phyloP scores from a whole-genome alignment of 2,329 filamentous ascomycete species.

The Cucurbitaria berberidis region DNA sequence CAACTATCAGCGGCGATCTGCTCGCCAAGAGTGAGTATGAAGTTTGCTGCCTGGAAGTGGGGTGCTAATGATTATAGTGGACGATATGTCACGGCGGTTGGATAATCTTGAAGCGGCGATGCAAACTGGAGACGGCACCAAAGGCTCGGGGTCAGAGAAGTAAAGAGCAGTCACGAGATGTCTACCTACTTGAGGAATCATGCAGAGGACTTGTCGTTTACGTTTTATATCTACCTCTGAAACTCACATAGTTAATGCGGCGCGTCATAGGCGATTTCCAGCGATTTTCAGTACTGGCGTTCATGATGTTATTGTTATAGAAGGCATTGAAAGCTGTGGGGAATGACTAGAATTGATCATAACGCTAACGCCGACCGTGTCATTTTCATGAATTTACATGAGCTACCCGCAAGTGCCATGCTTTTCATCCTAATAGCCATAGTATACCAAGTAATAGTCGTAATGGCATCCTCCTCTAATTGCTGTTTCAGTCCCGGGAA shows the following conservation, averaged over 20 bases:
- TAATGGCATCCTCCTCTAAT: conserved; percentile 1
- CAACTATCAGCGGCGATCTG: conserved; percentile 82
- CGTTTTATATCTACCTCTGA: background rate
- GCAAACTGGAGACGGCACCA: conserved; percentile 58
- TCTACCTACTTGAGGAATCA: background rate
- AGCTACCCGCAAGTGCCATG: conserved; percentile 4
- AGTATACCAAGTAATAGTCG: background rate
- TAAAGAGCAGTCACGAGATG: conserved; percentile 4
- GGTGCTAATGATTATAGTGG: conserved; percentile 65
- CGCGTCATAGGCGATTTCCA: background rate
- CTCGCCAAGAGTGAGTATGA: conserved; percentile 78
- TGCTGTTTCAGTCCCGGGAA: background rate
- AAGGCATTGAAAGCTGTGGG: conserved; percentile 4
- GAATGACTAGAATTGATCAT: conserved; percentile 5
- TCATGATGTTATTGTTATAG: background rate
- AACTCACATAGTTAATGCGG: background rate
- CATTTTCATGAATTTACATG: conserved; percentile 24
- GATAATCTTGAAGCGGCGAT: conserved; percentile 82
- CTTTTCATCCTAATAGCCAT: background rate
- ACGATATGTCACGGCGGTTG: conserved; percentile 87
- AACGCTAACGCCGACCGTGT: conserved; percentile 6
- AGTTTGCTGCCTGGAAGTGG: background rate
- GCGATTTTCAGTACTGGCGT: background rate
- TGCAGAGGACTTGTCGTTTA: background rate
- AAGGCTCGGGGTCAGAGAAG: conserved; percentile 34